A percentile compares a stretch with the other conserved stretches of the same genome.
phyloP scores from a whole-genome alignment of 345 rosid species.

The Mangifera indica region DNA sequence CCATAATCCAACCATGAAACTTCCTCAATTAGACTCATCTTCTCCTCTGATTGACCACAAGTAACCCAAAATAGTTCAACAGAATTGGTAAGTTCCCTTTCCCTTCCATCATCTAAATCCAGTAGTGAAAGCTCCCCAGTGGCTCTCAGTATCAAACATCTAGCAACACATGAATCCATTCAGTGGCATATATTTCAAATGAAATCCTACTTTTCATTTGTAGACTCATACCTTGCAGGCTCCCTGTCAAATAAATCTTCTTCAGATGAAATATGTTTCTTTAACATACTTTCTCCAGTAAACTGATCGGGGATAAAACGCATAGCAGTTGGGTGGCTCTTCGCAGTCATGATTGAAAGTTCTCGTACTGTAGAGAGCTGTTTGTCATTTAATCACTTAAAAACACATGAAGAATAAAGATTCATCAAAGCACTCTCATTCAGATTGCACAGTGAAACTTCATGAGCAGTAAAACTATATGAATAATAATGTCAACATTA shows the following conservation, averaged over 20 bases:
- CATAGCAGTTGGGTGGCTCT: slow-evolving; percentile 99
- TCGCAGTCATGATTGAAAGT: slow-evolving; percentile 97
- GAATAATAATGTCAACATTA: slow-evolving; percentile 1
- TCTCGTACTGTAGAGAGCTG: slow-evolving; percentile 99
- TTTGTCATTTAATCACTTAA: slow-evolving; percentile 99
- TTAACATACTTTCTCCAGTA: slow-evolving; percentile 47
- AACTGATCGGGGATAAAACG: slow-evolving; percentile 91
- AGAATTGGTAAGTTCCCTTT: slow-evolving; percentile 91
- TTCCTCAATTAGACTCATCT: slow-evolving; percentile 83
- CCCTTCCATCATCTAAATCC: slow-evolving; percentile 97
- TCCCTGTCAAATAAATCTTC: slow-evolving; percentile 54
- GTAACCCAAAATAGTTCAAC: slow-evolving; percentile 99
- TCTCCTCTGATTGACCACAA: slow-evolving; percentile 89
- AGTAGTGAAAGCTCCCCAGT: slow-evolving; percentile 95
- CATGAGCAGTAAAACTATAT: slow-evolving; percentile 10
- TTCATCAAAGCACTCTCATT: slow-evolving; percentile 27
- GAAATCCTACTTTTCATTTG: slow-evolving; percentile 16
- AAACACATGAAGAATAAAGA: slow-evolving; percentile 57
- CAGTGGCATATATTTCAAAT: slow-evolving; percentile 25
- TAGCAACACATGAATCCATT: slow-evolving; percentile 36
- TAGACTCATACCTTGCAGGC: slow-evolving; percentile 71
- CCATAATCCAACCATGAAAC: slow-evolving; percentile 99
- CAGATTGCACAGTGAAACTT: slow-evolving; percentile 27
- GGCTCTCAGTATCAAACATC: slow-evolving; percentile 88
- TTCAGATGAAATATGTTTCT: slow-evolving; percentile 45